phyloP scores from a whole-genome alignment of 2,329 filamentous ascomycete species.

The Ophiostoma fasciatum region DNA sequence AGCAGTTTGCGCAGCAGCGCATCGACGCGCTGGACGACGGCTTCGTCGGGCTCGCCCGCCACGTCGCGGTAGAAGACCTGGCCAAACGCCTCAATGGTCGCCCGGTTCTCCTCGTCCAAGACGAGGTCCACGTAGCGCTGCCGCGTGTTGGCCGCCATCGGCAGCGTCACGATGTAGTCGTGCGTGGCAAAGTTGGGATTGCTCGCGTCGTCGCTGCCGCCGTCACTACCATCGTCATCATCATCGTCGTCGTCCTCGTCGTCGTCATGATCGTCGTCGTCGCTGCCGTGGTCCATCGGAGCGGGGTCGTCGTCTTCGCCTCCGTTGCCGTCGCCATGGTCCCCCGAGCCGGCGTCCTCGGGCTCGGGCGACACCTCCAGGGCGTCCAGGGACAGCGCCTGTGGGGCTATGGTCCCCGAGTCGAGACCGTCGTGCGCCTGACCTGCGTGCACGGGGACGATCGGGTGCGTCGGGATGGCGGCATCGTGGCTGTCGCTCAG shows the following conservation, averaged over 20 bases:
- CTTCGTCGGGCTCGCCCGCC: conserved; percentile 23
- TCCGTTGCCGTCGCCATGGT: not conserved
- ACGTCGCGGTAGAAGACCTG: conserved; percentile 25
- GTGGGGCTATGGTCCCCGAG: not conserved
- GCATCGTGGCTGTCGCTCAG: not conserved
- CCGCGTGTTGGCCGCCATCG: conserved; percentile 37
- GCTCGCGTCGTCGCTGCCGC: not conserved
- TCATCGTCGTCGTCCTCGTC: conserved; percentile 1
- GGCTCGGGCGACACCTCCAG: conserved; percentile 4
- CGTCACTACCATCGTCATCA: not conserved
- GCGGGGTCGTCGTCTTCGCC: not conserved
- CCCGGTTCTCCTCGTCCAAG: conserved; percentile 25
- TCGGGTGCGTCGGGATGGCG: no score
- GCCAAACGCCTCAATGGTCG: conserved; percentile 31
- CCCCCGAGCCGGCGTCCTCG: no score
- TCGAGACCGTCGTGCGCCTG: not conserved
- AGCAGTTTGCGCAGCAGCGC: conserved; percentile 34
- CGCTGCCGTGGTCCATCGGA: not conserved
- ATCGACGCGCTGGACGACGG: conserved; percentile 31
- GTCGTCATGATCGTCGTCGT: not conserved
- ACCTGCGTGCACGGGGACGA: no score
- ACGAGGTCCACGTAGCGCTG: conserved; percentile 37
- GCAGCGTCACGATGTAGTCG: conserved; percentile 40
- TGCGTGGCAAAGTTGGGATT: conserved; percentile 8
- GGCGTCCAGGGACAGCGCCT: not conserved